These are phyloP conservation scores for Sphaerulina vaccinii DNA, from an alignment of 2,329 filamentous ascomycete genomes.

Conservation along the genomic window DNA sequence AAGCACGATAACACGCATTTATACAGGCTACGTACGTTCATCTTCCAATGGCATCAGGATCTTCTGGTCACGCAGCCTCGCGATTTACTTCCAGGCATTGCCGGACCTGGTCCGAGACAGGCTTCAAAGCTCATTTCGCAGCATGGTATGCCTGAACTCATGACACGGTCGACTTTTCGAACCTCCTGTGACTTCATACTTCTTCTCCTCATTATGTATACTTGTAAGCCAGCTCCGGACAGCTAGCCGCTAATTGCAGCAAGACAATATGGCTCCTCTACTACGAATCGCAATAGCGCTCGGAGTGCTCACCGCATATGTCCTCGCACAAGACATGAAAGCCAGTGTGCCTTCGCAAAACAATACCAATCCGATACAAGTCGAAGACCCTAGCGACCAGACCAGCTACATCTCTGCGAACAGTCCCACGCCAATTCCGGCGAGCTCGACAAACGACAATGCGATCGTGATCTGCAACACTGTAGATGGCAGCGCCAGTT, in stretches of 20 bases:
- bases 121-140: background rate
- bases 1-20: too few relatives aligned
- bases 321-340: constrained; percentile 2
- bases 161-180: background rate
- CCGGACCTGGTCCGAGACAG: background rate
- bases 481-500: background rate
- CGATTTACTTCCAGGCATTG: background rate
- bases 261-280: background rate
- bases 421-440: background rate
- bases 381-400: background rate
- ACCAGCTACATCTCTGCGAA: background rate
- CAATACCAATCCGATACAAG: constrained; percentile 2
- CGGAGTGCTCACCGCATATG: background rate
- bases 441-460: background rate
- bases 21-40: too few relatives aligned
- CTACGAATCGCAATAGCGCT: background rate
- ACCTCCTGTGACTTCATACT: background rate
- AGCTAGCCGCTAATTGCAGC: background rate
- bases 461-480: constrained; percentile 4
- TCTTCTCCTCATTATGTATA: background rate
- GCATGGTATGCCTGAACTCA: background rate
- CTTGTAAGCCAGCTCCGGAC: background rate
- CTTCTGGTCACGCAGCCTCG: too few relatives aligned
- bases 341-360: background rate
- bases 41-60: too few relatives aligned